Evolutionary conservation across 1,284 basidiomycete genomes (phyloP).

Genomic region (Gymnopus androsaceus): DNA sequence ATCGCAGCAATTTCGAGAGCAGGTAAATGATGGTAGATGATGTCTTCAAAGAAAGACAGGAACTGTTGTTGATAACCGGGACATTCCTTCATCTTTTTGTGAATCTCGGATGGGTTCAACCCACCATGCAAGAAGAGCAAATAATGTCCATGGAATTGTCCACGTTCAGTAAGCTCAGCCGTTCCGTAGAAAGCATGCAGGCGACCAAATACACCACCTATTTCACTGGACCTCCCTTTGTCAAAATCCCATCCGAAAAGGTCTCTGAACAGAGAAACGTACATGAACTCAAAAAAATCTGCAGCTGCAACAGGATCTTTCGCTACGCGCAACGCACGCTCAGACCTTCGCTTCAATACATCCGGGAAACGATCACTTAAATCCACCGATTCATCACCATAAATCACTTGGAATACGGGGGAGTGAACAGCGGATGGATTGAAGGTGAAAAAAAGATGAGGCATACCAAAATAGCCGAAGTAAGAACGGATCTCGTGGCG

Average conservation of each 20-base stretch:
- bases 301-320: constrained; percentile 29
- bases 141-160: constrained; percentile 33
- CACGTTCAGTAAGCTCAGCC: constrained; percentile 32
- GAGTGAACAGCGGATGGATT: constrained; percentile 33
- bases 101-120: constrained; percentile 24
- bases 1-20: constrained; percentile 7
- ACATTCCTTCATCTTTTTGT: constrained; percentile 8
- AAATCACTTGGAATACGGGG: constrained; percentile 29
- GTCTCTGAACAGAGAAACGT: constrained; percentile 24
- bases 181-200: constrained; percentile 31
- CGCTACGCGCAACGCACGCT: constrained; percentile 23
- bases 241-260: constrained; percentile 22
- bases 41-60: constrained; percentile 4
- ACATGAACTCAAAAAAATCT: constrained; percentile 29
- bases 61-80: constrained; percentile 11
- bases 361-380: constrained; percentile 4
- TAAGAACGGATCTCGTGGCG: constrained; percentile 31
- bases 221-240: background rate
- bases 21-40: constrained; percentile 12
- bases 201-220: constrained; percentile 27
- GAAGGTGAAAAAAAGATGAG: constrained; percentile 32
- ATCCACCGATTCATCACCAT: constrained; percentile 28
- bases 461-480: constrained; percentile 27
- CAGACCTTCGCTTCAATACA: constrained; percentile 1
- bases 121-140: constrained; percentile 32